Base-by-base conservation (phyloP, 2,329 filamentous ascomycete genomes). In the Rhynchosporium agropyri region DNA sequence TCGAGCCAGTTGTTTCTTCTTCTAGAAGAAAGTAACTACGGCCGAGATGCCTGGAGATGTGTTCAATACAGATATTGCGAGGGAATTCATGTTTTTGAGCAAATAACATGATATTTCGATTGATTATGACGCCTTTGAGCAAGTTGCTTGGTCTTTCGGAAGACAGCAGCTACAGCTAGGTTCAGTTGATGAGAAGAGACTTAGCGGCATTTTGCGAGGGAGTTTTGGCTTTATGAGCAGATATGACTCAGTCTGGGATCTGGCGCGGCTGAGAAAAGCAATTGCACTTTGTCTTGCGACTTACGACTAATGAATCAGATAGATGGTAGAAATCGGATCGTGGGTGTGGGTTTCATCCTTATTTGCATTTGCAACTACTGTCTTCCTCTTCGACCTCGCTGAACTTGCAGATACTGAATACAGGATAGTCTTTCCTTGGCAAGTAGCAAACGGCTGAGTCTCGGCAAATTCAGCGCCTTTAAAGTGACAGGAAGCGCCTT, bases 1-100 rank as follows among this genome's bases (percentile, higher is more conserved):
- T 89, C 73, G 84, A 87, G 73, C 71, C 71, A 3, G 65, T 70
- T 60, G 54, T 58, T 59, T 58, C 65, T 15, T 69, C 66, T 43
- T 60, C 42, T 8, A 62, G 58, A 62, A 57, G 53, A 57, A 54
- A 45, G 55, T 58, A 38, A 33, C 20, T 38, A 40, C 15, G 5
- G 26, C 31, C 12, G 7, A 29, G 10, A 50, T 12, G 33, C 29
- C 8, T 1, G 36, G 31, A 58, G 56, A 20, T 20, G 49, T 49
- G 29, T 36, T 2, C 5, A 7, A 29, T 28, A n/a, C 31, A 31
- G 31, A 31, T 31, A 45, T 38, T 46, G 20, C 43, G 10, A 13
- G n/a, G 43, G 42, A 36, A 29, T 38, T 46, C 28, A 20, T 49
- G 7, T 49, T n/a, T 36, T 46, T 36, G 33, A 36, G 33, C 33